A percentile compares a stretch with the other conserved stretches of the same genome.
Conservation (phyloP, 306 rosid species). For the Dalbergia cochinchinensis region DNA sequence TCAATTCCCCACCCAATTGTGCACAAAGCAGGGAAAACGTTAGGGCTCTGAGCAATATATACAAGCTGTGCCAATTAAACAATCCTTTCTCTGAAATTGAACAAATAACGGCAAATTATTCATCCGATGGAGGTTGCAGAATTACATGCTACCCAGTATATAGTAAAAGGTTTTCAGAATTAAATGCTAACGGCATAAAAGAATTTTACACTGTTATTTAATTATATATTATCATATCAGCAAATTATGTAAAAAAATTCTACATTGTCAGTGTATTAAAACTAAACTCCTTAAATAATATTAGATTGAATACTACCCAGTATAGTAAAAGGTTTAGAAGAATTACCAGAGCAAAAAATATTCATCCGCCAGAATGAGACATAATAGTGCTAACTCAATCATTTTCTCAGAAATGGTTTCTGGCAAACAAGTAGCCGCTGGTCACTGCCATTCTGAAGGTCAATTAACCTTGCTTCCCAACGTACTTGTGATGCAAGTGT, state of each 20-base stretch:
- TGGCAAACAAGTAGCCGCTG: conserved; percentile 87
- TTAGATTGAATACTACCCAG: conserved; percentile 10
- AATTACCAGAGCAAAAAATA: conserved; percentile 60
- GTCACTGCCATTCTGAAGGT: conserved; percentile 85
- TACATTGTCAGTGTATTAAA: too few relatives aligned
- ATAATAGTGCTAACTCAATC: conserved; percentile 49
- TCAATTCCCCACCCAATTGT: conserved; percentile 39
- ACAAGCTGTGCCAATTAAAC: conserved; percentile 48
- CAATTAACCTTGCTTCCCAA: conserved; percentile 95
- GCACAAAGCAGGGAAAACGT: conserved; percentile 44
- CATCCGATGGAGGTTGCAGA: neutral
- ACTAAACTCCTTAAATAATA: neutral
- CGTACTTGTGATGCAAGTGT: conserved; percentile 70
- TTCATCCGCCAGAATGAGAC: conserved; percentile 51
- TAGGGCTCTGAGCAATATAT: conserved; percentile 49
- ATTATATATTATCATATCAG: too few relatives aligned
- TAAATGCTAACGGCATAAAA: neutral
- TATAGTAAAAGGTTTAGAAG: conserved; percentile 40
- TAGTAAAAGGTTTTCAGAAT: conserved; percentile 44
- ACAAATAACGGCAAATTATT: conserved; percentile 11
- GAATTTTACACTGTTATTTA: too few relatives aligned
- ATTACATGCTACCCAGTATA: conserved; percentile 13
- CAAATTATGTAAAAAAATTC: too few relatives aligned
- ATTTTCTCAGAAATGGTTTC: conserved; percentile 85
- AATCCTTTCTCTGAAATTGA: conserved; percentile 52